phyloP scores from a whole-genome alignment of 106 monocot genomes.

The Dendrobium nobile region DNA sequence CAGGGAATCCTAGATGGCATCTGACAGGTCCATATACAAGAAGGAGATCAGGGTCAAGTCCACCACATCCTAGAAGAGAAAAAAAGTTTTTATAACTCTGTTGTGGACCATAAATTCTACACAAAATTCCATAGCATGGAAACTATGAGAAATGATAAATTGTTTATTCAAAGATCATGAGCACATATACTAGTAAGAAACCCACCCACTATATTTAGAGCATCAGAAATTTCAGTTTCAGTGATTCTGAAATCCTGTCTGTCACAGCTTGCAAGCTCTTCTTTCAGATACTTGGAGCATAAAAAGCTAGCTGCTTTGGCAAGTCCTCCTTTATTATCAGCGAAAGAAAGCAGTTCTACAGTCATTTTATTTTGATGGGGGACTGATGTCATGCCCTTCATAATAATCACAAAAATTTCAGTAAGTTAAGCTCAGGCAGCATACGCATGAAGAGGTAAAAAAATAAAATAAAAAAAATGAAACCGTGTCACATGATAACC shows the following conservation, averaged over 20 bases:
- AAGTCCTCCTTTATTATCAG: constrained; percentile 68
- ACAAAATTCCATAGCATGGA: not conserved
- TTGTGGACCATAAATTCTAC: not conserved
- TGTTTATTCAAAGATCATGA: not conserved
- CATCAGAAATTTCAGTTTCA: constrained; percentile 64
- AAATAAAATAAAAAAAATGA: not conserved
- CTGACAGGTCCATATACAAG: constrained; percentile 78
- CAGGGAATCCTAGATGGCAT: constrained; percentile 93
- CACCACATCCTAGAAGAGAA: constrained; percentile 52
- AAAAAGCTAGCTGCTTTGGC: constrained; percentile 78
- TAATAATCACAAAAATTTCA: not conserved
- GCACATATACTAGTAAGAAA: not conserved
- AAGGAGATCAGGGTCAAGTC: constrained; percentile 74
- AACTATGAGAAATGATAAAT: not conserved
- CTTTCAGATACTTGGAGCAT: constrained; percentile 42
- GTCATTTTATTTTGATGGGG: not conserved
- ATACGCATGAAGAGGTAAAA: not conserved
- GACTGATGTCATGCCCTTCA: not conserved
- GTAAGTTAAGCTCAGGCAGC: not conserved
- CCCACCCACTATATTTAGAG: constrained; percentile 65
- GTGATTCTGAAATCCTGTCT: constrained; percentile 30
- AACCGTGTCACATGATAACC: not conserved
- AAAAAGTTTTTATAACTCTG: not conserved
- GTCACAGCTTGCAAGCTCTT: constrained; percentile 12
- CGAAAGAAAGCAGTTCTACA: constrained; percentile 46